A percentile compares a stretch with the other conserved stretches of the same genome.
Conservation (phyloP, 306 rosid genomes). For the Potentilla sterilis region DNA sequence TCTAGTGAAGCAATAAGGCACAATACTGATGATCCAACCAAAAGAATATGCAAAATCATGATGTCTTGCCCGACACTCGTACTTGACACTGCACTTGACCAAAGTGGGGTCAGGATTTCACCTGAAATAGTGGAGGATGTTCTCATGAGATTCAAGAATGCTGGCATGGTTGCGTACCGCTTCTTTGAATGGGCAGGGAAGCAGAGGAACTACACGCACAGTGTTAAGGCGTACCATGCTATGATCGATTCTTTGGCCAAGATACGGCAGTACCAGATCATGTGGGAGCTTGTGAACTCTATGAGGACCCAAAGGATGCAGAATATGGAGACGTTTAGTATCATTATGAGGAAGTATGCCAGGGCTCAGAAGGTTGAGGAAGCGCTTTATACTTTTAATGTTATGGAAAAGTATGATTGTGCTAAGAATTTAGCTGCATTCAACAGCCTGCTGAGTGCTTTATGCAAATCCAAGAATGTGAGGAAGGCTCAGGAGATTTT, state of each 20-base stretch:
- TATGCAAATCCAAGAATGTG: constrained; percentile 77
- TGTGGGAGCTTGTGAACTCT: constrained; percentile 77
- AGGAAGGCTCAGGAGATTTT: constrained; percentile 95
- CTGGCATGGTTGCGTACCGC: constrained; percentile 73
- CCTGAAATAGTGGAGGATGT: constrained; percentile 67
- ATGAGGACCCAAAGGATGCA: constrained; percentile 66
- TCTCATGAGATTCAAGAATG: constrained; percentile 67
- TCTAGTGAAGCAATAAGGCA: constrained; percentile 36
- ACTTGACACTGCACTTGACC: constrained; percentile 76
- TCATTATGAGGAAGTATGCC: constrained; percentile 82
- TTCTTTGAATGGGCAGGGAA: constrained; percentile 79
- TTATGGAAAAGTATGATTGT: constrained; percentile 65
- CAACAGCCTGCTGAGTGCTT: constrained; percentile 73
- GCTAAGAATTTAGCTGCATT: constrained; percentile 67
- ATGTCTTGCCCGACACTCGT: constrained; percentile 47
- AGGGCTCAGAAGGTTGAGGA: constrained; percentile 79
- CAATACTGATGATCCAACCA: constrained; percentile 51
- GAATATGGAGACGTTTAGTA: constrained; percentile 84
- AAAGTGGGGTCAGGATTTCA: constrained; percentile 60
- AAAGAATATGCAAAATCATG: constrained; percentile 53
- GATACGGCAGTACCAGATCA: constrained; percentile 77
- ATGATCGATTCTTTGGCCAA: constrained; percentile 73
- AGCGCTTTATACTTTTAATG: constrained; percentile 75
- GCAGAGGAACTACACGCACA: constrained; percentile 55
- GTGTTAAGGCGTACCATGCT: constrained; percentile 67